Conservation (phyloP, 2,329 filamentous ascomycete genomes). For the Talaromyces marneffei region DNA sequence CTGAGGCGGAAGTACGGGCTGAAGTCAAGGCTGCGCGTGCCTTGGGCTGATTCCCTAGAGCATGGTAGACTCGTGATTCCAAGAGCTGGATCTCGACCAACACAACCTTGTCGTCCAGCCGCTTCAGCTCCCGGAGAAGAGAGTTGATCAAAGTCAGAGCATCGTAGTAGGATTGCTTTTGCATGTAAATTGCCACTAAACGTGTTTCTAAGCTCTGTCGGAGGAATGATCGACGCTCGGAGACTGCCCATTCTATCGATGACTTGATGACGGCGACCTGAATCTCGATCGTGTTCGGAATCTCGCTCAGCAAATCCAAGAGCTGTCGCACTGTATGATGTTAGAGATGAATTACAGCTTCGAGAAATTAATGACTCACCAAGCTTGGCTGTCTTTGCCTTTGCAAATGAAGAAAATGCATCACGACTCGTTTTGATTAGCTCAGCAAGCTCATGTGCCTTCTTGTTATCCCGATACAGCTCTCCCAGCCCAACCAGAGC, state of each 20-base stretch:
- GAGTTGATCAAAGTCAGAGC: conserved; percentile 94
- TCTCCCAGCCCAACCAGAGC: conserved; percentile 84
- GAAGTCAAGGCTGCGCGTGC: conserved; percentile 90
- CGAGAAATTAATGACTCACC: conserved; percentile 53
- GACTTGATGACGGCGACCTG: conserved; percentile 96
- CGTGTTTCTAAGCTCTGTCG: conserved; percentile 97
- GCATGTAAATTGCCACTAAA: conserved; percentile 89
- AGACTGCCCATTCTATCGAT: conserved; percentile 98
- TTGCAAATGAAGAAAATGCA: conserved; percentile 91
- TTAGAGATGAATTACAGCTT: background rate
- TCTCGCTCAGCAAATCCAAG: conserved; percentile 88
- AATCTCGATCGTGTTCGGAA: conserved; percentile 89
- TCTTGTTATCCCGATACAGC: conserved; percentile 78
- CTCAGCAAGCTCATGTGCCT: conserved; percentile 76
- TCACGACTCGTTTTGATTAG: conserved; percentile 85
- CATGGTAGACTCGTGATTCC: conserved; percentile 95
- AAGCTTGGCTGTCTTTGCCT: conserved; percentile 97
- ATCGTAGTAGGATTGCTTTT: conserved; percentile 96
- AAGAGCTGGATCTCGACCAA: conserved; percentile 96
- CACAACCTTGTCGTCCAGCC: conserved; percentile 95
- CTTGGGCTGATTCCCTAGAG: conserved; percentile 92
- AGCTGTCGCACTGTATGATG: conserved; percentile 75
- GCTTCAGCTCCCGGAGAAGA: conserved; percentile 92
- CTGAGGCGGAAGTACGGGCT: conserved; percentile 89
- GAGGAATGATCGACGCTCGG: conserved; percentile 89